Evolutionary conservation across 169 alveolate species (phyloP).

Genomic region (Babesia ovis): DNA sequence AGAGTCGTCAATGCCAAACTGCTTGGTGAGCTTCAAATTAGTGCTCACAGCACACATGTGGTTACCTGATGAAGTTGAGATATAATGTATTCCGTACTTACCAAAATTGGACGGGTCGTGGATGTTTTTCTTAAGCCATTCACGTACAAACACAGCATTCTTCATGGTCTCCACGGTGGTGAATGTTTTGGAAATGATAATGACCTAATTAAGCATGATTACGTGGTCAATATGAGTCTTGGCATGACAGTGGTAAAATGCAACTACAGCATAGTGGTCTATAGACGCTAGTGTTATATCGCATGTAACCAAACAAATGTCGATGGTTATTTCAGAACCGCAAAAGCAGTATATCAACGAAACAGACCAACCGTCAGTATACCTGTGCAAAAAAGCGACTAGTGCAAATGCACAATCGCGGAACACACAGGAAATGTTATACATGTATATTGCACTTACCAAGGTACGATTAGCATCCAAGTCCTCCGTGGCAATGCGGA

Average conservation of each 20-base stretch:
- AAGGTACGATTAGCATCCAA: constrained; percentile 92
- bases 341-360: neutral
- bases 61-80: constrained; percentile 66
- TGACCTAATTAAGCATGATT: constrained; percentile 68
- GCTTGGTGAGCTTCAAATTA: constrained; percentile 86
- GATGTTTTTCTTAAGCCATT: constrained; percentile 85
- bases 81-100: neutral
- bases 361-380: constrained; percentile 6
- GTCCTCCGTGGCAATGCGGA: constrained; percentile 89
- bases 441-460: constrained; percentile 26
- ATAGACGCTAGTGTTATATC: neutral
- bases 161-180: constrained; percentile 99
- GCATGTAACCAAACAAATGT: neutral
- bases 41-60: constrained; percentile 95
- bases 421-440: constrained; percentile 25
- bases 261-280: neutral
- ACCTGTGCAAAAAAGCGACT: constrained; percentile 19
- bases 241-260: neutral
- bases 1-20: constrained; percentile 92
- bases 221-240: neutral
- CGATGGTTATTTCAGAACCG: neutral
- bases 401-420: constrained; percentile 13
- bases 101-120: constrained; percentile 54
- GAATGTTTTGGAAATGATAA: constrained; percentile 96
- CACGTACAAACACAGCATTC: constrained; percentile 92